Base-by-base conservation (phyloP, 2,329 filamentous ascomycete species). In the Hawksworthiomyces lignivorus region DNA sequence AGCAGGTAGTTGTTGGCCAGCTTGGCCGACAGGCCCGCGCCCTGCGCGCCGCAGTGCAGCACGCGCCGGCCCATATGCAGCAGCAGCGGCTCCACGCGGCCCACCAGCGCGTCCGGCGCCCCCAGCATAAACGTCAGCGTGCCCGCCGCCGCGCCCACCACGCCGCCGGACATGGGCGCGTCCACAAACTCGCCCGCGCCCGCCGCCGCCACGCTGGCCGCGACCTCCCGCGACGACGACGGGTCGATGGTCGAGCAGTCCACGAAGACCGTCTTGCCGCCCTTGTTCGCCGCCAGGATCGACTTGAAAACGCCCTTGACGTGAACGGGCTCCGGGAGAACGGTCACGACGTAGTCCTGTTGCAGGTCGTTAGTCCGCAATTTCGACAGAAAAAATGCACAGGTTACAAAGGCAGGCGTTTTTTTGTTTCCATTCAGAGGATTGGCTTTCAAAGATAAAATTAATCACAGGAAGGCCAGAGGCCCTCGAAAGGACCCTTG, bases 161-260 rank as follows among this genome's bases (percentile, higher is more conserved):
- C 89, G 38, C 92, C 92, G 36, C 92, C 92, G 0, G 90, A 97
- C 83, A 98, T 95, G 33, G 92, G 92, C 4, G 92, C 90, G 59
- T 98, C 92, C 45, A 96, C 81, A 56, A 97, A 96, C 1, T 78
- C 77, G 5, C 75, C 74, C 44, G 55, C 52, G n/a, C n/a, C n/a
- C 70, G 75, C 53, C 4, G 44, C 36, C 3, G 62, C 48, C 2
- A 94, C 81, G 19, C 74, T 72, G 47, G 79, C 70, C 18, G 88
- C 87, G 5, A 97, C 82, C 50, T 80, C 74, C 29, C 78, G 78
- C 1, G 89, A 96, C 3, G 88, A 87, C 24, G 80, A 79, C 0
- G 89, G 88, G 62, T 97, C 92, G 57, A 98, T 97, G 14, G 92
- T 98, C 4, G 90, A 97, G 62, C 85, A 90, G 62, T 98, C 92